phyloP scores from a whole-genome alignment of 192 early-diverging fungal species.

The Coemansia sp. region DNA sequence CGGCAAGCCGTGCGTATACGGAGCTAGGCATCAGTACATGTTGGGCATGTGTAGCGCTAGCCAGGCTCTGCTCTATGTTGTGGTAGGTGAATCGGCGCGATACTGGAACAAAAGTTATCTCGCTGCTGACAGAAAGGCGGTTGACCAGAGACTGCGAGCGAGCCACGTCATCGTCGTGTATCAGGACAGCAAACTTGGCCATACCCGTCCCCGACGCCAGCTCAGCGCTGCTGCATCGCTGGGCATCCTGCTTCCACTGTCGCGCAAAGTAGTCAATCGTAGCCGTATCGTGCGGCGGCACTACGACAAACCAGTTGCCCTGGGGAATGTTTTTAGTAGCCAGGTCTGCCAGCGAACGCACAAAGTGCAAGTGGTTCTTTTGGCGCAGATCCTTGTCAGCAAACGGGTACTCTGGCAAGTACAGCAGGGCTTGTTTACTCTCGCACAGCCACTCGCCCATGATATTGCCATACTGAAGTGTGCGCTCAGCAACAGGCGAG shows the following conservation, averaged over 20 bases:
- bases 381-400: constrained; percentile 54
- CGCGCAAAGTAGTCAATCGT: constrained; percentile 43
- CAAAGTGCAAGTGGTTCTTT: constrained; percentile 53
- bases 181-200: constrained; percentile 38
- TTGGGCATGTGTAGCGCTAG: constrained; percentile 30
- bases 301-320: constrained; percentile 52
- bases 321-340: constrained; percentile 36
- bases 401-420: constrained; percentile 63
- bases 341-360: constrained; percentile 35
- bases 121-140: constrained; percentile 22
- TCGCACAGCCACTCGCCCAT: constrained; percentile 83
- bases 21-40: constrained; percentile 51
- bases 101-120: constrained; percentile 43
- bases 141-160: constrained; percentile 43
- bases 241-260: constrained; percentile 45
- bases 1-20: constrained; percentile 31
- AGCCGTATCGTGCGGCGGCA: constrained; percentile 34
- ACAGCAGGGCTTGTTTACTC: constrained; percentile 65
- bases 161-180: constrained; percentile 47
- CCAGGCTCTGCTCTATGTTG: constrained; percentile 40
- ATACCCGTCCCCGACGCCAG: constrained; percentile 35
- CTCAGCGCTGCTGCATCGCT: constrained; percentile 40
- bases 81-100: constrained; percentile 35
- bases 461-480: constrained; percentile 80
- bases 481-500: constrained; percentile 74